phyloP scores from a whole-genome alignment of 495 filamentous ascomycete genomes.

The Aspergillus avenaceus region DNA sequence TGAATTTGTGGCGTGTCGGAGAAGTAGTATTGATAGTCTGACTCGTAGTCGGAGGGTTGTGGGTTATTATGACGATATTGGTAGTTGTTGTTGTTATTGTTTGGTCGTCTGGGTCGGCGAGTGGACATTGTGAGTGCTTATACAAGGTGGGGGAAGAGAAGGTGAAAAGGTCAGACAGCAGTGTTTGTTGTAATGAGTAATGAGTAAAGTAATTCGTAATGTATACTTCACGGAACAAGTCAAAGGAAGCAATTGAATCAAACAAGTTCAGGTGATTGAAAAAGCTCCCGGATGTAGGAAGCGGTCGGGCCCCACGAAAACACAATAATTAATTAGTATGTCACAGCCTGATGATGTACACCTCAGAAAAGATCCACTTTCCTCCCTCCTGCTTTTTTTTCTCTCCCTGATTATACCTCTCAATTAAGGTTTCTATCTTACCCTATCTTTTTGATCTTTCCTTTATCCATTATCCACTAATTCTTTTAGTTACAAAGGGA shows the following conservation, averaged over 20 bases:
- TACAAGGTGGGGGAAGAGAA: conserved; percentile 1
- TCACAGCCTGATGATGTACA: too few relatives aligned
- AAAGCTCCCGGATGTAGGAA: conserved; percentile 11
- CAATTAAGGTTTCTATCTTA: too few relatives aligned
- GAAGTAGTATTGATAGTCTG: conserved; percentile 37
- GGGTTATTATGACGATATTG: conserved; percentile 18
- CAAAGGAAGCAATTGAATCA: too few relatives aligned
- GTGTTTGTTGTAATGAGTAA: not conserved
- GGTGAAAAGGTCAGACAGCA: not conserved
- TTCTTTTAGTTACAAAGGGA: not conserved
- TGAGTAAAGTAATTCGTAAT: not conserved
- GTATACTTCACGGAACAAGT: too few relatives aligned
- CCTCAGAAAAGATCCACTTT: not conserved
- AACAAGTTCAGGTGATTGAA: conserved; percentile 2
- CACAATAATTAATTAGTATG: too few relatives aligned
- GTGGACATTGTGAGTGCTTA: conserved; percentile 33
- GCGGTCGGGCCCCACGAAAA: conserved; percentile 13
- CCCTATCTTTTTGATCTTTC: too few relatives aligned
- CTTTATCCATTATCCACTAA: not conserved
- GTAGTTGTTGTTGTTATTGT: conserved; percentile 32
- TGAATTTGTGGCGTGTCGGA: conserved; percentile 33
- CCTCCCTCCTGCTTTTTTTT: not conserved
- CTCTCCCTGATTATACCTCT: too few relatives aligned
- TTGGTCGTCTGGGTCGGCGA: conserved; percentile 31
- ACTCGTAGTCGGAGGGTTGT: conserved; percentile 65